Evolutionary conservation across 108 stramenopile genomes (phyloP).

Genomic region (Bacterosira constricta): DNA sequence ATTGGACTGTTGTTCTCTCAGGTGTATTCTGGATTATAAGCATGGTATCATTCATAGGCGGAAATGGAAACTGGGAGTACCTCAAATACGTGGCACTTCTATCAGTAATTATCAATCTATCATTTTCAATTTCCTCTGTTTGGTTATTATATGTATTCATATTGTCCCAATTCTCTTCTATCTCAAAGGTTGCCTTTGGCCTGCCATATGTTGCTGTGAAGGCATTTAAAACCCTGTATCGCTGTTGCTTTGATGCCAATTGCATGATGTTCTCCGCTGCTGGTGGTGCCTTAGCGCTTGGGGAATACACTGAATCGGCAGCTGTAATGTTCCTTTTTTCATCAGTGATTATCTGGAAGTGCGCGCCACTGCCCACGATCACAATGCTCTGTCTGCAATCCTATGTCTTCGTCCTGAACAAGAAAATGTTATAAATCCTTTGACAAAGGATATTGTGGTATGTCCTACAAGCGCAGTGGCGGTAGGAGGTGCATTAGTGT

Average conservation of each 20-base stretch:
- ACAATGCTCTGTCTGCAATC: slow-evolving; percentile 71
- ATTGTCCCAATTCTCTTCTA: no score
- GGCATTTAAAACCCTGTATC: slow-evolving; percentile 52
- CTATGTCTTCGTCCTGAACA: slow-evolving; percentile 67
- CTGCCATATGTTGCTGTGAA: slow-evolving; percentile 69
- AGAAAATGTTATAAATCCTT: slow-evolving; percentile 67
- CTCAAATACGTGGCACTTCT: slow-evolving; percentile 64
- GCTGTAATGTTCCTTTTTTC: slow-evolving; percentile 78
- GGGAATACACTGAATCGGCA: slow-evolving; percentile 78
- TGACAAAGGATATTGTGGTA: slow-evolving; percentile 54
- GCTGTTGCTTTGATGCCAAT: slow-evolving; percentile 71
- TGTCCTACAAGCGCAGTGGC: slow-evolving; percentile 64
- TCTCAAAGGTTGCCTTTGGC: slow-evolving; percentile 62
- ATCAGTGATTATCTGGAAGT: slow-evolving; percentile 74
- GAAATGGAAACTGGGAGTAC: slow-evolving; percentile 62
- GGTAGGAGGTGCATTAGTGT: slow-evolving; percentile 83
- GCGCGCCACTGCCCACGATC: slow-evolving; percentile 62
- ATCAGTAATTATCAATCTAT: no score
- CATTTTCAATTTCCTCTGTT: no score
- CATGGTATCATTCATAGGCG: slow-evolving; percentile 61
- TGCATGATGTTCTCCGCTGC: slow-evolving; percentile 79
- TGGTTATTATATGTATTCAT: no score
- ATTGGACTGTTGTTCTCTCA: slow-evolving; percentile 40
- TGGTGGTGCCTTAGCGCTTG: slow-evolving; percentile 73
- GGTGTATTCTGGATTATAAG: slow-evolving; percentile 66